Evolutionary conservation across 768 basidiomycete genomes (phyloP).

Genomic region (Chiua virens): DNA sequence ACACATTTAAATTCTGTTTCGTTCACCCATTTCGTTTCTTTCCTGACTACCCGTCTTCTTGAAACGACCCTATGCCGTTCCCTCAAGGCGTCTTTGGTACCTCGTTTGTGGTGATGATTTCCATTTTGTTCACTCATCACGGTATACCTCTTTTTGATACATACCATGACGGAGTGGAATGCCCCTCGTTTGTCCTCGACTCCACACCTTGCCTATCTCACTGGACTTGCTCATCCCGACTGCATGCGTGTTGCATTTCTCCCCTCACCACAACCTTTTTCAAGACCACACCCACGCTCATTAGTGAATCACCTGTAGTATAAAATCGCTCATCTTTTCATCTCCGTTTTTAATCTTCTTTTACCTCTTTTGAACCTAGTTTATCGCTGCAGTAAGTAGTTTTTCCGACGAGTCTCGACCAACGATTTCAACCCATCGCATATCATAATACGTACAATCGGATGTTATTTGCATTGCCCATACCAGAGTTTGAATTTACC

Average conservation of each 20-base stretch:
- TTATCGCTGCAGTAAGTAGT: constrained; percentile 22
- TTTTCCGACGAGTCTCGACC: constrained; percentile 3
- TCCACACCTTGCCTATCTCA: constrained; percentile 16
- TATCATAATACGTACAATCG: constrained; percentile 10
- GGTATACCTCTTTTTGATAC: constrained; percentile 23
- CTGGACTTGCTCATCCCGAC: constrained; percentile 12
- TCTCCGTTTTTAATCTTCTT: not conserved
- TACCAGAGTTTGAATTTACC: not conserved
- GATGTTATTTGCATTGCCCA: constrained; percentile 6
- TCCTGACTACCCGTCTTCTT: constrained; percentile 10
- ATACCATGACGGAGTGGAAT: constrained; percentile 25
- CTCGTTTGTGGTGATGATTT: constrained; percentile 16
- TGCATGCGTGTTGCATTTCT: constrained; percentile 6
- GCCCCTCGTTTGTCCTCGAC: constrained; percentile 14
- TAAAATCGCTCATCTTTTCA: constrained; percentile 16
- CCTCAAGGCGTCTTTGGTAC: constrained; percentile 1
- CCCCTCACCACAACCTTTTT: constrained; percentile 4
- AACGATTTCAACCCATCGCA: constrained; percentile 6
- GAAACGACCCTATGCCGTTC: constrained; percentile 14
- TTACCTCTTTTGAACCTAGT: constrained; percentile 13
- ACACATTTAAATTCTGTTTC: not conserved
- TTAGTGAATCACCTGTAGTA: constrained; percentile 28
- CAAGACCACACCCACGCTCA: constrained; percentile 15
- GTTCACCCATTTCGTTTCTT: not conserved
- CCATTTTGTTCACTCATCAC: constrained; percentile 11